Evolutionary conservation across 805 yeast genomes (phyloP), one percentile per base, ranked within the genome.

Genomic region (Metschnikowia koreensis): DNA sequence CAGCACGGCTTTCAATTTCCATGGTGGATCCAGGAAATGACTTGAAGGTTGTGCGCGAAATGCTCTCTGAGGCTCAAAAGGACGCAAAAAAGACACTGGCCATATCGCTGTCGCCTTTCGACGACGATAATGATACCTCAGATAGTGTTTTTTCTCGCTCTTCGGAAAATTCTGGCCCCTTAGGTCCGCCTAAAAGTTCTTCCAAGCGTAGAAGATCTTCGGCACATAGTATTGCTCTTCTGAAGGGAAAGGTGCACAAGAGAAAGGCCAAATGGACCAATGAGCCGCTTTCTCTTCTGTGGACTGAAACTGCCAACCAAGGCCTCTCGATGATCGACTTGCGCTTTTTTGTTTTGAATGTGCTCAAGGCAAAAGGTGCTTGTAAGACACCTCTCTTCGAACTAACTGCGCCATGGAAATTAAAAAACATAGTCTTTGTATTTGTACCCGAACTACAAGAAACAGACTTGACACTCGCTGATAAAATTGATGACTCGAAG

Each of bases 371-470:
- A n/a, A 50, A 50, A 26, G 47, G 46, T 4, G 29, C 39, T n/a
- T 41, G 49, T 27, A 46, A 39, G 34, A 50, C 53, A 6, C 50
- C 54, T 7, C 12, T 48, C n/a, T 46, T 53, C 26, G 46, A 53
- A 13, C 26, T 53, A 27, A 43, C 31, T n/a, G 54, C 52, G 16
- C 47, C 54, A 7, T 53, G 54, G 54, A 50, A 49, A 29, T 47
- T 57, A 41, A 40, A 50, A 29, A 81, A 80, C 52, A 77, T 85
- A 2, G 82, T 87, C 0, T 69, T 82, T 26, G 65, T 88, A 4
- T 70, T 83, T 47, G 79, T 82, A 4, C 89, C 94, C 0, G 96
- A 96, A 0, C 64, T 91, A 11, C 69, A 75, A 12, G 64, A 71
- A 2, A 59, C 65, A 3, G 78, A 79, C 53, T 38, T 48, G 27